A percentile compares a stretch with the other conserved stretches of the same genome.
These are phyloP conservation scores for Ogataea pini DNA, from an alignment of 805 yeast genomes.

Conservation along the genomic window DNA sequence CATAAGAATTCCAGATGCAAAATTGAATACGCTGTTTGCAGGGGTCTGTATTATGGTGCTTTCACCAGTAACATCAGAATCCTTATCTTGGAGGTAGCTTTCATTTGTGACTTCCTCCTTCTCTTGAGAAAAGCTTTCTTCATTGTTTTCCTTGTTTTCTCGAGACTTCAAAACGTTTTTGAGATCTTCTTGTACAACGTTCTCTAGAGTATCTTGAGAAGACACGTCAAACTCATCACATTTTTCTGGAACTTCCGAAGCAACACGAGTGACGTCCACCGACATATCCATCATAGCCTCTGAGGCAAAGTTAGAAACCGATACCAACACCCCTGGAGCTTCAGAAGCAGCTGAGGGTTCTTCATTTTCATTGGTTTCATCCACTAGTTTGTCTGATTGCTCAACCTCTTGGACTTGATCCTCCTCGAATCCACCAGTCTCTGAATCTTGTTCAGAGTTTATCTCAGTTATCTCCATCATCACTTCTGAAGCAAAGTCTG, in stretches of 20 bases:
- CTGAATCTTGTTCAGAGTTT: conserved; percentile 1
- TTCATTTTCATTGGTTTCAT: background rate
- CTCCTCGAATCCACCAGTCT: too few species aligned
- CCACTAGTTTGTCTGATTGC: too few species aligned
- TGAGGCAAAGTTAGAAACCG: conserved; percentile 12
- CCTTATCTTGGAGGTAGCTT: background rate
- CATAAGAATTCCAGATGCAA: conserved; percentile 4
- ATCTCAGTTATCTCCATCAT: conserved; percentile 18
- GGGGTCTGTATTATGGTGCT: background rate
- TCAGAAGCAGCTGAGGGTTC: background rate
- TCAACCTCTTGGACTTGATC: too few species aligned
- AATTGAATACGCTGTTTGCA: background rate
- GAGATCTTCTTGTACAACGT: too few species aligned
- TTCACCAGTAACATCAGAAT: background rate
- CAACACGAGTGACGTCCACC: conserved; percentile 1
- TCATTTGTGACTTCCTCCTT: too few species aligned
- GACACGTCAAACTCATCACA: too few species aligned
- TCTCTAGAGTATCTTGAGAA: too few species aligned
- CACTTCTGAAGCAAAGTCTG: conserved; percentile 16
- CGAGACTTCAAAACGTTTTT: too few species aligned
- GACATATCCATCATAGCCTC: conserved; percentile 11
- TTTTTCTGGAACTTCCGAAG: background rate
- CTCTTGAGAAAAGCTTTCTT: too few species aligned
- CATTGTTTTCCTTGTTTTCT: too few species aligned
- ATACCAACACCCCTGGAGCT: conserved; percentile 1